Evolutionary conservation across 768 basidiomycete genomes (phyloP).

Genomic region (Tulasnella sp.): DNA sequence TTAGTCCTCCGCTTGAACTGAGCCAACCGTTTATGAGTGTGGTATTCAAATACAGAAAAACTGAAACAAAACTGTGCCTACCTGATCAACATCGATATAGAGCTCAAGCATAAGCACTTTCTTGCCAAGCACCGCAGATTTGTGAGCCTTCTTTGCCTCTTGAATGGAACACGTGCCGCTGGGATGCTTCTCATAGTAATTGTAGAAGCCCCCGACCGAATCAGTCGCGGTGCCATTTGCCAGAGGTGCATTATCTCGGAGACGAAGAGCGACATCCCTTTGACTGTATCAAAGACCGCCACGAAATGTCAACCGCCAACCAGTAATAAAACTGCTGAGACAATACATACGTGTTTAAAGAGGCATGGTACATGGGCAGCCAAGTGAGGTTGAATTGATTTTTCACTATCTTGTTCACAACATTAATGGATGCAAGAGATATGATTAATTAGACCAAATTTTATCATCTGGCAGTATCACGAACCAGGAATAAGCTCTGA

Average conservation of each 20-base stretch:
- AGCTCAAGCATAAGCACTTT: neutral
- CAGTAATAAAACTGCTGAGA: no score
- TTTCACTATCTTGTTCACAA: neutral
- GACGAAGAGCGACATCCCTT: neutral
- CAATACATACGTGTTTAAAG: neutral
- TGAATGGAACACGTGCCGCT: neutral
- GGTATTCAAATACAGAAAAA: neutral
- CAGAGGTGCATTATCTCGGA: neutral
- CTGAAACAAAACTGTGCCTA: neutral
- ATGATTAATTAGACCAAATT: neutral
- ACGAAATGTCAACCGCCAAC: no score
- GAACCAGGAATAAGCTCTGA: neutral
- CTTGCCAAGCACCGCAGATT: neutral
- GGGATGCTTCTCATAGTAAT: neutral
- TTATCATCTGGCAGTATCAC: no score
- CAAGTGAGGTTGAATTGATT: neutral
- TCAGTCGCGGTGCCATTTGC: neutral
- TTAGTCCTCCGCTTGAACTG: neutral
- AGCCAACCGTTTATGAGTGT: neutral
- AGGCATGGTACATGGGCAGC: neutral
- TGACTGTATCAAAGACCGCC: no score
- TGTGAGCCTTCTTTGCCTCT: neutral
- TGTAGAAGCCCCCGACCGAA: neutral
- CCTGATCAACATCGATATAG: neutral
- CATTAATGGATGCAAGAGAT: neutral